Conservation (phyloP, 1,284 basidiomycete genomes). For the Malassezia psittaci region DNA sequence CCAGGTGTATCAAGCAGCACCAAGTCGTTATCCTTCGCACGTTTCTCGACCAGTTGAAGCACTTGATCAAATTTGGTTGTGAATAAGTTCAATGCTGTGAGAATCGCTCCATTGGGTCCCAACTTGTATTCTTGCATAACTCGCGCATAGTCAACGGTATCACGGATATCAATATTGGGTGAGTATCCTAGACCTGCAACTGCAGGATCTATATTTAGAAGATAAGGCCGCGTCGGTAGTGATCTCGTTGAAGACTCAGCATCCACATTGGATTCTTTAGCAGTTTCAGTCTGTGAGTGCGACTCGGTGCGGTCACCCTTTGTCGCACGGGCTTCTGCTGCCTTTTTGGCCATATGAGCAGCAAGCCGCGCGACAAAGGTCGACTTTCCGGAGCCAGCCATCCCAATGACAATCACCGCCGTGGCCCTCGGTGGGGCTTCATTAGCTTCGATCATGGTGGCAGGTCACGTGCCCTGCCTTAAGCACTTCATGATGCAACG, state of each 20-base stretch:
- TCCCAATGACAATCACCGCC: constrained; percentile 54
- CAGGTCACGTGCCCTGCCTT: too few relatives aligned
- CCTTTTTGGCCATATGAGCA: constrained; percentile 22
- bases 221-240: constrained; percentile 59
- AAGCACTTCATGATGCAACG: too few relatives aligned
- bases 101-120: constrained; percentile 92
- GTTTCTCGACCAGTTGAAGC: constrained; percentile 77
- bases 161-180: constrained; percentile 93
- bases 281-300: neutral
- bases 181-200: constrained; percentile 82
- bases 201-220: constrained; percentile 95
- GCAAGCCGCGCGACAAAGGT: constrained; percentile 64
- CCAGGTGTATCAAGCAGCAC: constrained; percentile 94
- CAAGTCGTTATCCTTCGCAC: constrained; percentile 72
- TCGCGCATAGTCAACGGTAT: constrained; percentile 92
- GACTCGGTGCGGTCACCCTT: neutral
- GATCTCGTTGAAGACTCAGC: neutral
- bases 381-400: constrained; percentile 91
- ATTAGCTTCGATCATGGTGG: constrained; percentile 12
- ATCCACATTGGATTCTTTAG: constrained; percentile 60
- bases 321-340: neutral
- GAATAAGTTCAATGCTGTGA: constrained; percentile 93
- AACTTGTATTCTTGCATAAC: constrained; percentile 99
- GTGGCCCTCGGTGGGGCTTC: constrained; percentile 36
- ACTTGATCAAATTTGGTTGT: constrained; percentile 99